Evolutionary conservation across 345 rosid species (phyloP).

Genomic region (Nephelium lappaceum): DNA sequence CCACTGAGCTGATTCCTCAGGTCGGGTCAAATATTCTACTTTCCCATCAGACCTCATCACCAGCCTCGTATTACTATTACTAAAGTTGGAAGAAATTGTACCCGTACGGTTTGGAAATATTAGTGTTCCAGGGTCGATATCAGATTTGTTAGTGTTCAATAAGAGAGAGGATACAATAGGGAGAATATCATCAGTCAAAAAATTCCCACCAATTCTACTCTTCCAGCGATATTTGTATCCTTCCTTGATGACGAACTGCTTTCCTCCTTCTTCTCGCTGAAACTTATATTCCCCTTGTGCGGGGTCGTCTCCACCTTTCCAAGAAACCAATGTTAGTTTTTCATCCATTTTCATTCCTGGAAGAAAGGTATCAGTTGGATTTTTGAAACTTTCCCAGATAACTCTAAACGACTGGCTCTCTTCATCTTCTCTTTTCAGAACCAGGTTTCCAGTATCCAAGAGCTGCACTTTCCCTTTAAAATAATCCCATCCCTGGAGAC

Average conservation of each 20-base stretch:
- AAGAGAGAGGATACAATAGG: neutral
- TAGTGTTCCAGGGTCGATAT: neutral
- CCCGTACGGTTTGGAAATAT: neutral
- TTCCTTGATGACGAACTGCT: conserved; percentile 24
- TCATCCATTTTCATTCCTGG: conserved; percentile 57
- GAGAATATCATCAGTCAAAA: neutral
- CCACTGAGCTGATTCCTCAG: conserved; percentile 23
- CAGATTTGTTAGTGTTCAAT: too few relatives aligned
- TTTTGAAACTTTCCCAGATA: conserved; percentile 41
- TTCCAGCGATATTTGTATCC: conserved; percentile 12
- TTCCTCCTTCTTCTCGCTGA: conserved; percentile 27
- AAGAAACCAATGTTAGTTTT: conserved; percentile 44
- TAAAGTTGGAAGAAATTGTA: neutral
- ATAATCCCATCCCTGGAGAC: neutral
- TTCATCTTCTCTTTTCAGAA: conserved; percentile 28
- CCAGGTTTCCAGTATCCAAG: conserved; percentile 36
- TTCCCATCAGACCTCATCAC: conserved; percentile 40
- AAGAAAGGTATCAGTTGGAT: conserved; percentile 63
- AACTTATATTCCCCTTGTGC: conserved; percentile 55
- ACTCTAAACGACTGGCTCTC: neutral
- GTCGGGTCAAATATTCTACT: conserved; percentile 26
- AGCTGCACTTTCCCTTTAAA: conserved; percentile 9
- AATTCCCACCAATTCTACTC: conserved; percentile 11
- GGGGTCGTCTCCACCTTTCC: conserved; percentile 55
- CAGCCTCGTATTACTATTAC: conserved; percentile 19